phyloP scores from a whole-genome alignment of 768 basidiomycete genomes.

The Hericium rajendrae region DNA sequence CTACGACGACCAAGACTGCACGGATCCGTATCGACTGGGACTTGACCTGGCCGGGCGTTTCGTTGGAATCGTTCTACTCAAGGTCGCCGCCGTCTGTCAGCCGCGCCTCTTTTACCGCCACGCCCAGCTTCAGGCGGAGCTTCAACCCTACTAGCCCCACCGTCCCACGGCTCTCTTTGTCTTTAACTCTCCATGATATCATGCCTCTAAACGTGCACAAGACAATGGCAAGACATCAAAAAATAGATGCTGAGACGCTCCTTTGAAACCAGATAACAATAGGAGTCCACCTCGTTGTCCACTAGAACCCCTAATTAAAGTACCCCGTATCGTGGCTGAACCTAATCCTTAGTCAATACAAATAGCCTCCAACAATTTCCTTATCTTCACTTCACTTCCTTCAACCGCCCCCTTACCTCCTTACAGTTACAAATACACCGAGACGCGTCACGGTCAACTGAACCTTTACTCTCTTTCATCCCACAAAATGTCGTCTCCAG shows the following conservation, averaged over 20 bases:
- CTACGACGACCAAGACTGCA: neutral
- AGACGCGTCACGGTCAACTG: constrained; percentile 5
- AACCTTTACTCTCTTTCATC: too few relatives aligned
- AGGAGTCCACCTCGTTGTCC: too few relatives aligned
- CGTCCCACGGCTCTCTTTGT: neutral
- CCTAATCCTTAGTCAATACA: neutral
- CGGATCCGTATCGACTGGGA: neutral
- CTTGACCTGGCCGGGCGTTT: neutral
- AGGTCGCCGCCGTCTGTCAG: neutral
- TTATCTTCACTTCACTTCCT: neutral
- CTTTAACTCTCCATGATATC: too few relatives aligned
- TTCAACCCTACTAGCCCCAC: neutral
- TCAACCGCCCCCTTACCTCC: neutral
- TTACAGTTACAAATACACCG: neutral
- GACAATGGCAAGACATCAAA: too few relatives aligned
- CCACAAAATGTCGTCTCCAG: neutral
- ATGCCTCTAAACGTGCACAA: too few relatives aligned
- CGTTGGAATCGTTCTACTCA: neutral
- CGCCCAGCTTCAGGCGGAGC: constrained; percentile 11
- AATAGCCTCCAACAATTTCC: constrained; percentile 1
- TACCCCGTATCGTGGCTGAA: constrained; percentile 5
- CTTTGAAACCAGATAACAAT: too few relatives aligned
- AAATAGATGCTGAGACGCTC: too few relatives aligned
- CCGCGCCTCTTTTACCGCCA: constrained; percentile 1
- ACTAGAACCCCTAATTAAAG: neutral